phyloP scores from a whole-genome alignment of 2,329 filamentous ascomycete genomes.

The Lachnellula occidentalis region DNA sequence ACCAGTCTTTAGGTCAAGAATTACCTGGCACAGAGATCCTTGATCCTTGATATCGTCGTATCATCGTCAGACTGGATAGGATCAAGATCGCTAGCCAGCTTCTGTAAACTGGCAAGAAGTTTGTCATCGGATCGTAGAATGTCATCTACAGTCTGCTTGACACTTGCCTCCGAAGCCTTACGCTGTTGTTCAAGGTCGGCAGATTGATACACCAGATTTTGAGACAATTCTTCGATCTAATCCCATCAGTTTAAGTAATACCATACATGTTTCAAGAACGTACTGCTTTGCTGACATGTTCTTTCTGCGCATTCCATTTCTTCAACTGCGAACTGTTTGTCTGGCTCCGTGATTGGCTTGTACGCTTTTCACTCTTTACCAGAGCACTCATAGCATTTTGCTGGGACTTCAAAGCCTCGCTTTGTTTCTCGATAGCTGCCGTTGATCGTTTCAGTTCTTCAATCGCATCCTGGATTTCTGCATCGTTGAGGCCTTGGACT shows the following conservation, averaged over 20 bases:
- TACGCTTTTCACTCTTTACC: conserved; percentile 39
- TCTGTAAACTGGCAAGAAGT: conserved; percentile 59
- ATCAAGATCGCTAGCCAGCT: conserved; percentile 57
- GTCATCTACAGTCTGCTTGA: conserved; percentile 45
- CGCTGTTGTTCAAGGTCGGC: conserved; percentile 47
- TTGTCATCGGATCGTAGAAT: conserved; percentile 59
- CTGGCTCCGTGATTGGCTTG: conserved; percentile 31
- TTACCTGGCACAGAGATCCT: conserved; percentile 51
- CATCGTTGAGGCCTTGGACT: conserved; percentile 49
- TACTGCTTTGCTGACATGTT: conserved; percentile 40
- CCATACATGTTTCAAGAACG: conserved; percentile 6
- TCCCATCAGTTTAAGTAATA: conserved; percentile 4
- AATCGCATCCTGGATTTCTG: conserved; percentile 56
- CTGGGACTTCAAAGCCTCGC: conserved; percentile 54
- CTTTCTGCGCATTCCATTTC: conserved; percentile 36
- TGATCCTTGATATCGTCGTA: conserved; percentile 49
- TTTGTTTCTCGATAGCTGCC: conserved; percentile 57
- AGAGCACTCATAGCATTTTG: conserved; percentile 53
- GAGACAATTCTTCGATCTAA: conserved; percentile 45
- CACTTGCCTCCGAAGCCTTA: conserved; percentile 38
- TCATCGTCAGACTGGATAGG: conserved; percentile 47
- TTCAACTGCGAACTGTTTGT: conserved; percentile 33
- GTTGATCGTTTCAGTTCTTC: conserved; percentile 61
- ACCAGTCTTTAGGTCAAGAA: neutral
- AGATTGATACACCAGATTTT: conserved; percentile 41